A percentile compares a stretch with the other conserved stretches of the same genome.
Evolutionary conservation across 225 moss, liverwort and hornwort species (phyloP).

Genomic region (Anthoceros angustus): DNA sequence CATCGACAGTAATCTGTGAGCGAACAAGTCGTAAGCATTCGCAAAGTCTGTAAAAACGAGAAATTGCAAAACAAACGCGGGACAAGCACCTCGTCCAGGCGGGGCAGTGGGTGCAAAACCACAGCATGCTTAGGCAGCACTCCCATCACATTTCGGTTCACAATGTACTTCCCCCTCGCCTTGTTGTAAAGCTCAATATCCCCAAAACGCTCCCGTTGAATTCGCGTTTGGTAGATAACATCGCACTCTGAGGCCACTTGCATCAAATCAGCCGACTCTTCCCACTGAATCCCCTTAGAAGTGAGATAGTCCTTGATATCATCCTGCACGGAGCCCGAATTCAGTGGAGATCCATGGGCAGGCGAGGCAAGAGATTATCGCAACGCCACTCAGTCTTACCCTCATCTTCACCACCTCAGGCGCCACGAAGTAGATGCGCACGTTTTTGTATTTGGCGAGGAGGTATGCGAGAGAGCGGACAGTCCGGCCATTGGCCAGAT

Average conservation of each 20-base stretch:
- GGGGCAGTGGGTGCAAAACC: conserved; percentile 81
- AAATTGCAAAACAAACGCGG: background rate
- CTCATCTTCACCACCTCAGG: conserved; percentile 97
- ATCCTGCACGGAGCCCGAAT: conserved; percentile 29
- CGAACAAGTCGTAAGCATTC: background rate
- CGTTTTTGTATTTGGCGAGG: conserved; percentile 59
- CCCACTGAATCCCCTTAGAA: conserved; percentile 57
- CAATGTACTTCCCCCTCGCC: conserved; percentile 85
- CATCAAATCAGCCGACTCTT: conserved; percentile 85
- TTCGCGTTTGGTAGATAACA: conserved; percentile 94
- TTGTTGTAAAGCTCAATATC: conserved; percentile 67
- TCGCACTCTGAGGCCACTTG: conserved; percentile 93
- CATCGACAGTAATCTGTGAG: conserved; percentile 64
- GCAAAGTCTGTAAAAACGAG: conserved; percentile 6
- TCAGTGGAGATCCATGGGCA: background rate
- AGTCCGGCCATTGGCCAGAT: conserved; percentile 94
- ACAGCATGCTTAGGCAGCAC: conserved; percentile 84
- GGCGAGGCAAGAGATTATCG: background rate
- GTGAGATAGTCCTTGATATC: conserved; percentile 90
- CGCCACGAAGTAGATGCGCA: conserved; percentile 78
- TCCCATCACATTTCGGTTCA: conserved; percentile 64
- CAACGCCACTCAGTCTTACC: conserved; percentile 18
- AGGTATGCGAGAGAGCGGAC: conserved; percentile 87
- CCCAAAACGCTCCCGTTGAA: conserved; percentile 90
- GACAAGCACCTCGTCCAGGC: conserved; percentile 70